phyloP scores from a whole-genome alignment of 139 green algal species.

The Haematococcus sp. region DNA sequence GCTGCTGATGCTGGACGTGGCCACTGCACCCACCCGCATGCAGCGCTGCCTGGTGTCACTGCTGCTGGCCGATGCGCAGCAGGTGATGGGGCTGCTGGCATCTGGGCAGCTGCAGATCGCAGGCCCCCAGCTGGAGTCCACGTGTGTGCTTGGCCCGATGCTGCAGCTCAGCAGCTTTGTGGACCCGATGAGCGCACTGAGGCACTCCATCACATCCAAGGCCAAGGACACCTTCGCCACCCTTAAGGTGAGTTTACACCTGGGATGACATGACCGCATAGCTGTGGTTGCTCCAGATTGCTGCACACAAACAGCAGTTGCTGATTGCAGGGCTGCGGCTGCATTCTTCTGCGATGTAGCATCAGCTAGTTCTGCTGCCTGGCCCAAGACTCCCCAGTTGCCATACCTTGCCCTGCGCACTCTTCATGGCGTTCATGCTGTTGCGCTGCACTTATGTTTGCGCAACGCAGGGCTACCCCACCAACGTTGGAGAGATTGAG shows the following conservation, averaged over 20 bases:
- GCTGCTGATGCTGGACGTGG: slow-evolving; percentile 5
- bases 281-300: too few relatives aligned
- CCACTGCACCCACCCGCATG: background rate
- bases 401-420: background rate
- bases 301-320: too few relatives aligned
- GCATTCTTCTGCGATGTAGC: too few relatives aligned
- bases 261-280: background rate
- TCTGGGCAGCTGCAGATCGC: too few relatives aligned
- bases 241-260: background rate
- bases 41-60: slow-evolving; percentile 3
- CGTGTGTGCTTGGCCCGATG: background rate
- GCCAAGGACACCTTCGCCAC: slow-evolving; percentile 1
- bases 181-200: background rate
- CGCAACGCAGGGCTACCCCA: slow-evolving; percentile 3
- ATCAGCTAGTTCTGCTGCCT: too few relatives aligned
- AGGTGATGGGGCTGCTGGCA: too few relatives aligned
- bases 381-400: background rate
- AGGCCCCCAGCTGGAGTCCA: background rate
- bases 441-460: too few relatives aligned
- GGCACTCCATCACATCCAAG: background rate
- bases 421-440: background rate
- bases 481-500: slow-evolving; percentile 4
- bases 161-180: slow-evolving; percentile 7
- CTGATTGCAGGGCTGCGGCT: too few relatives aligned
- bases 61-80: slow-evolving; percentile 1